Evolutionary conservation across 306 rosid genomes (phyloP).

Genomic region (Castanea mollissima): DNA sequence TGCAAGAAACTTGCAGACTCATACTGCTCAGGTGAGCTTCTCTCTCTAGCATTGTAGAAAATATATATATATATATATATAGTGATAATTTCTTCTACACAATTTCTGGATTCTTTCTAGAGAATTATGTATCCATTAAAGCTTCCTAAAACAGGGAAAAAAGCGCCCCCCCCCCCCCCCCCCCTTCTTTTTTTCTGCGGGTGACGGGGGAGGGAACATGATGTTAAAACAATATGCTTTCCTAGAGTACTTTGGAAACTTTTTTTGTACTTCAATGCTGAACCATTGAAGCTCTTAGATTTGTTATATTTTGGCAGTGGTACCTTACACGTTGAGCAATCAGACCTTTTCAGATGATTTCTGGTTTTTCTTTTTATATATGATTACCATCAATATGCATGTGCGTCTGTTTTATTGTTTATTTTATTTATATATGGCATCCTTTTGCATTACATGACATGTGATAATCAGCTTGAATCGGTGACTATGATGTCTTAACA

Average conservation of each 20-base stretch:
- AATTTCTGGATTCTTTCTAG: constrained; percentile 9
- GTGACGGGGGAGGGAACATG: neutral
- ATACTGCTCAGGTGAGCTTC: constrained; percentile 76
- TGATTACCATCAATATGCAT: neutral
- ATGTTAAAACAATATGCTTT: neutral
- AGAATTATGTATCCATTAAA: neutral
- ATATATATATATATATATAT: constrained; percentile 1
- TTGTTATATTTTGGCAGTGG: neutral
- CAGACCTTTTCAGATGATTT: neutral
- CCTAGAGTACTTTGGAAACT: neutral
- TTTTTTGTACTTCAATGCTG: neutral
- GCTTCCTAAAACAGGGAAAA: neutral
- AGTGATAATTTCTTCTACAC: constrained; percentile 17
- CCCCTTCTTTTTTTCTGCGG: no score
- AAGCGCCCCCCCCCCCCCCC: no score
- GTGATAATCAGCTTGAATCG: neutral
- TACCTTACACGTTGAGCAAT: neutral
- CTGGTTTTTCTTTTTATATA: neutral
- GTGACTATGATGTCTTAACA: neutral
- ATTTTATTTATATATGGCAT: neutral
- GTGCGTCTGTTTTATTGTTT: neutral
- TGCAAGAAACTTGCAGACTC: constrained; percentile 56
- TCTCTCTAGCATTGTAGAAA: constrained; percentile 6
- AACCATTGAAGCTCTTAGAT: neutral
- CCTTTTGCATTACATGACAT: neutral